A percentile compares a stretch with the other conserved stretches of the same genome.
These are phyloP conservation scores for Fusarium pilosicola DNA, from an alignment of 2,329 filamentous ascomycete genomes.

Conservation along the genomic window DNA sequence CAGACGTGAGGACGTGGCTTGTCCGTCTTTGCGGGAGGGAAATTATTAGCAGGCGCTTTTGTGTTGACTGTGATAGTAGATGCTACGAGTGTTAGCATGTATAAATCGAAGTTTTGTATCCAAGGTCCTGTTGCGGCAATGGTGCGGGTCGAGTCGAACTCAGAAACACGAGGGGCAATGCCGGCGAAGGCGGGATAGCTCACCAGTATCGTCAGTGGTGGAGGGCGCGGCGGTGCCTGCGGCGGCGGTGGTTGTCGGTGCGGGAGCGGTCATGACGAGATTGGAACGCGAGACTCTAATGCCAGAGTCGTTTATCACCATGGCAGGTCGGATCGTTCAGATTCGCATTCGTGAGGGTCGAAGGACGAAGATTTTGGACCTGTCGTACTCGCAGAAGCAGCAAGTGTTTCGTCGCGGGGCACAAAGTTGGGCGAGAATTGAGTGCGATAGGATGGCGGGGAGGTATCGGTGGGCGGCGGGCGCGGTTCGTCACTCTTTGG, in stretches of 20 bases:
- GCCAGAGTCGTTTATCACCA: constrained; percentile 55
- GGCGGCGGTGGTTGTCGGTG: constrained; percentile 46
- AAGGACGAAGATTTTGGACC: constrained; percentile 1
- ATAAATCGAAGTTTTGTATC: constrained; percentile 27
- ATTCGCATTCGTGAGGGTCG: constrained; percentile 16
- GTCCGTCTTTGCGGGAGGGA: constrained; percentile 92
- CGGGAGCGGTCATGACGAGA: constrained; percentile 51
- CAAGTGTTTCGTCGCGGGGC: constrained; percentile 40
- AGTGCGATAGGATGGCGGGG: constrained; percentile 39
- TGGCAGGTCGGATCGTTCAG: constrained; percentile 39
- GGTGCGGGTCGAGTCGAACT: constrained; percentile 34
- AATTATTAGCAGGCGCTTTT: constrained; percentile 54
- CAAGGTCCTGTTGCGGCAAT: constrained; percentile 19
- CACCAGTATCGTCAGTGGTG: constrained; percentile 54
- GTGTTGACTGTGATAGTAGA: constrained; percentile 65
- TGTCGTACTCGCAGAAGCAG: constrained; percentile 21
- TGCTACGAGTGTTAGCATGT: constrained; percentile 51
- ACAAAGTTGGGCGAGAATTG: constrained; percentile 37
- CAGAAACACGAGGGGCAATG: constrained; percentile 50
- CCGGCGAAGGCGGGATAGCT: constrained; percentile 45
- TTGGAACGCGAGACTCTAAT: constrained; percentile 50
- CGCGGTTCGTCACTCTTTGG: constrained; percentile 39
- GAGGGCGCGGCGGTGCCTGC: constrained; percentile 42
- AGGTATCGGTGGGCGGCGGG: constrained; percentile 35
- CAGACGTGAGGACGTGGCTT: constrained; percentile 97